Percentiles rank a stretch among this genome's conserved stretches.
Evolutionary conservation across 257 asterid genomes (phyloP).

Genomic region (Schizonepeta tenuifolia): DNA sequence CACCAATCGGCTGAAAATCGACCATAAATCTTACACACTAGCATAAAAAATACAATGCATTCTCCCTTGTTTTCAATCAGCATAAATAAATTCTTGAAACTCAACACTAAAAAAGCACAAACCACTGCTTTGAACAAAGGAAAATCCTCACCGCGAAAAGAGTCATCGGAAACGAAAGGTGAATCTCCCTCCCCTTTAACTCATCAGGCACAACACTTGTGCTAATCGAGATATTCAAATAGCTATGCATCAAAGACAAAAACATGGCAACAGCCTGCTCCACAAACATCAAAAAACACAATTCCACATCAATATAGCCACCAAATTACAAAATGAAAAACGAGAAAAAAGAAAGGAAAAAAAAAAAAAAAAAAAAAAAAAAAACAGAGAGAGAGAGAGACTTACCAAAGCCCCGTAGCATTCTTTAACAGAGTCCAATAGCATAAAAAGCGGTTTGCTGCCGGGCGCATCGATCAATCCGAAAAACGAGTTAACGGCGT

Average conservation of each 20-base stretch:
- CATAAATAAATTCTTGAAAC: slow-evolving; percentile 12
- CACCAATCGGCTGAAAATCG: neutral
- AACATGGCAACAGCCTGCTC: slow-evolving; percentile 88
- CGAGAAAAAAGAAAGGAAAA: neutral
- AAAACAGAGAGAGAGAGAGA: too few species aligned
- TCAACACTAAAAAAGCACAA: neutral
- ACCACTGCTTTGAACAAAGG: slow-evolving; percentile 9
- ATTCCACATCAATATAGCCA: slow-evolving; percentile 17
- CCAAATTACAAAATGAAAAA: neutral
- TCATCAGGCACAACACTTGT: slow-evolving; percentile 76
- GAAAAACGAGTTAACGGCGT: slow-evolving; percentile 69
- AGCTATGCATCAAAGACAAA: slow-evolving; percentile 78
- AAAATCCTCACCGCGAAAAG: slow-evolving; percentile 72
- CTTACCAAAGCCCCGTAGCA: slow-evolving; percentile 88
- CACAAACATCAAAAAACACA: slow-evolving; percentile 3
- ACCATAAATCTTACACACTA: neutral
- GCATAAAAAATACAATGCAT: neutral
- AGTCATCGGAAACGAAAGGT: slow-evolving; percentile 83
- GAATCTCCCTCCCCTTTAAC: slow-evolving; percentile 93
- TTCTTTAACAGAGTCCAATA: slow-evolving; percentile 65
- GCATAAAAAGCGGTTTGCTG: slow-evolving; percentile 61
- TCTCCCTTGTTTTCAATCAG: neutral
- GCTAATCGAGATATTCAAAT: slow-evolving; percentile 69
- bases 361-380: neutral
- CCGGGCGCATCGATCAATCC: slow-evolving; percentile 72